Conservation (phyloP, 2,329 filamentous ascomycete genomes). For the Colletotrichum truncatum region DNA sequence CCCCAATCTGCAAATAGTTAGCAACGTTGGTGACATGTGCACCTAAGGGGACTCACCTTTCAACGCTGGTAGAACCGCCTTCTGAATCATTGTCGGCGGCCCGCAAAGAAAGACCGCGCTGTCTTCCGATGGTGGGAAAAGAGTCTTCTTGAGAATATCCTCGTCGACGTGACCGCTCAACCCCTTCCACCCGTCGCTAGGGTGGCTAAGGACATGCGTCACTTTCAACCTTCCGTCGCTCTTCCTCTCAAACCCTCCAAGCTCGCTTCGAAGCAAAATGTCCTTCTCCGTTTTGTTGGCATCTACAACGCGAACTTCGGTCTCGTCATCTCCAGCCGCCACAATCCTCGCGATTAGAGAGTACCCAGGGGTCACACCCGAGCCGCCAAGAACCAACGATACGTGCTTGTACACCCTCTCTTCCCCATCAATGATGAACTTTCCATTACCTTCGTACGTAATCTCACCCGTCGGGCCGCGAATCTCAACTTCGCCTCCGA, state of each 20-base stretch:
- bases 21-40: no score
- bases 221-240: slow-evolving; percentile 50
- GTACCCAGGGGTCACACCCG: slow-evolving; percentile 61
- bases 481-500: slow-evolving; percentile 59
- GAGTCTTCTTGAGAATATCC: slow-evolving; percentile 47
- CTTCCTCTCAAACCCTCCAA: slow-evolving; percentile 49
- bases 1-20: slow-evolving; percentile 43
- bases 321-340: slow-evolving; percentile 40
- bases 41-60: slow-evolving; percentile 36
- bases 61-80: slow-evolving; percentile 58
- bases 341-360: slow-evolving; percentile 56
- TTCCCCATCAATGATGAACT: slow-evolving; percentile 54
- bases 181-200: slow-evolving; percentile 54
- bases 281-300: slow-evolving; percentile 58
- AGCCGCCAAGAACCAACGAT: slow-evolving; percentile 58
- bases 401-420: slow-evolving; percentile 52
- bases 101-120: slow-evolving; percentile 58
- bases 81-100: slow-evolving; percentile 59
- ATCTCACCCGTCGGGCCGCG: slow-evolving; percentile 62
- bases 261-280: slow-evolving; percentile 52
- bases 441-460: slow-evolving; percentile 54
- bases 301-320: slow-evolving; percentile 52
- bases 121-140: slow-evolving; percentile 51
- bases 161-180: slow-evolving; percentile 53
- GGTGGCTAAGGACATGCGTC: slow-evolving; percentile 56